These are phyloP conservation scores for Calonectria fujianensis DNA, from an alignment of 2,329 filamentous ascomycete species.

Conservation along the genomic window DNA sequence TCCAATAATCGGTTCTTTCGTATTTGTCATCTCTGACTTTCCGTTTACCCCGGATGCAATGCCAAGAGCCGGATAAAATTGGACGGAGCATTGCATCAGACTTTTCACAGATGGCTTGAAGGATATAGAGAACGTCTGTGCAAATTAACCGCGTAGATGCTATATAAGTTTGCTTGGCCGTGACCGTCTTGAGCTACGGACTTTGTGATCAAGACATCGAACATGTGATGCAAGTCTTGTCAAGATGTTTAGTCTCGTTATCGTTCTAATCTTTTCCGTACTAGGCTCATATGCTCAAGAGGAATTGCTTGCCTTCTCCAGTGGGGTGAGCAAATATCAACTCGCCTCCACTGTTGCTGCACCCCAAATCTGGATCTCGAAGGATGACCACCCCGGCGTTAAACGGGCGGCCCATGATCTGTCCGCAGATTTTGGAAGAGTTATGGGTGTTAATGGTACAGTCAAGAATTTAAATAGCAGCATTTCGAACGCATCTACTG, in stretches of 20 bases:
- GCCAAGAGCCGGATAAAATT: constrained; percentile 2
- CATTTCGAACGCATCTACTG: background rate
- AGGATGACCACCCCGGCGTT: background rate
- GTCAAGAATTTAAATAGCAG: background rate
- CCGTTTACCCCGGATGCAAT: background rate
- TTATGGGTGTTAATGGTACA: background rate
- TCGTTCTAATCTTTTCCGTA: background rate
- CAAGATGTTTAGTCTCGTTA: background rate
- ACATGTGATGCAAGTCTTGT: background rate
- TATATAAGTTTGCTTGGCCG: background rate
- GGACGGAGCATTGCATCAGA: background rate
- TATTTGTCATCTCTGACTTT: background rate
- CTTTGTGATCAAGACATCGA: background rate
- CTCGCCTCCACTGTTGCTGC: background rate
- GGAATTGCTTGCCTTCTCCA: background rate
- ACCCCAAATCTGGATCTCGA: background rate
- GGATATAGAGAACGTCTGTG: background rate
- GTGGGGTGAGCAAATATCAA: background rate
- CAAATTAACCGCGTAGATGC: background rate
- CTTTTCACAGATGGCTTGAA: background rate
- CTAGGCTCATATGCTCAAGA: background rate
- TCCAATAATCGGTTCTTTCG: background rate
- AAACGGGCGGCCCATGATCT: background rate
- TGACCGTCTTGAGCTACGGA: background rate
- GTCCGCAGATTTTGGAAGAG: background rate